Evolutionary conservation across 139 green algal genomes (phyloP).

Genomic region (Chlorella vulgaris): DNA sequence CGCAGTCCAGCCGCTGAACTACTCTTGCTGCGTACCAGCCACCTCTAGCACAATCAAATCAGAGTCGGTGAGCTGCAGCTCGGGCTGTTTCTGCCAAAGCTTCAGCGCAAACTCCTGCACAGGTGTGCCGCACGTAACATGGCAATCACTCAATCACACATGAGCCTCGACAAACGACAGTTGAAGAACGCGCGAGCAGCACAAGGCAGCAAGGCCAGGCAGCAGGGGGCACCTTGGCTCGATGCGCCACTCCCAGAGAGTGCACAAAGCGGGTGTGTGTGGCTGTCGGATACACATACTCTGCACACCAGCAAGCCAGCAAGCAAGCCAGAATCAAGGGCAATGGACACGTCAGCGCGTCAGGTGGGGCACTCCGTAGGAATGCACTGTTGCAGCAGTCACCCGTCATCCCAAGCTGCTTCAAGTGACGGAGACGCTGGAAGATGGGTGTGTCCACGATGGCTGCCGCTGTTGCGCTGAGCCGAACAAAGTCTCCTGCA

Average conservation of each 20-base stretch:
- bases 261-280: conserved; percentile 82
- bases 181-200: neutral
- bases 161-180: neutral
- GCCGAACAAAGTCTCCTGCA: conserved; percentile 20
- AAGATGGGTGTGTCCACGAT: conserved; percentile 86
- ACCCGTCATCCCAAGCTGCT: conserved; percentile 76
- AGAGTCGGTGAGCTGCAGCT: conserved; percentile 50
- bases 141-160: neutral
- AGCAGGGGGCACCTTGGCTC: neutral
- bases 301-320: neutral
- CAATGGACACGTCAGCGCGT: too few relatives aligned
- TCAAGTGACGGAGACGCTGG: conserved; percentile 81
- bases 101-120: conserved; percentile 26
- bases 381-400: too few relatives aligned
- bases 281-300: conserved; percentile 13
- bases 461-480: conserved; percentile 44
- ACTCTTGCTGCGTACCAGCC: too few relatives aligned
- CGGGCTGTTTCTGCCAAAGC: conserved; percentile 43
- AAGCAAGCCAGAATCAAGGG: conserved; percentile 85
- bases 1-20: too few relatives aligned
- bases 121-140: neutral
- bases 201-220: neutral
- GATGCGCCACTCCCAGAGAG: conserved; percentile 73
- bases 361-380: too few relatives aligned
- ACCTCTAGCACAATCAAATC: conserved; percentile 28